These are phyloP conservation scores for Ogataea trehalophila DNA, from an alignment of 805 yeast genomes.

Conservation along the genomic window DNA sequence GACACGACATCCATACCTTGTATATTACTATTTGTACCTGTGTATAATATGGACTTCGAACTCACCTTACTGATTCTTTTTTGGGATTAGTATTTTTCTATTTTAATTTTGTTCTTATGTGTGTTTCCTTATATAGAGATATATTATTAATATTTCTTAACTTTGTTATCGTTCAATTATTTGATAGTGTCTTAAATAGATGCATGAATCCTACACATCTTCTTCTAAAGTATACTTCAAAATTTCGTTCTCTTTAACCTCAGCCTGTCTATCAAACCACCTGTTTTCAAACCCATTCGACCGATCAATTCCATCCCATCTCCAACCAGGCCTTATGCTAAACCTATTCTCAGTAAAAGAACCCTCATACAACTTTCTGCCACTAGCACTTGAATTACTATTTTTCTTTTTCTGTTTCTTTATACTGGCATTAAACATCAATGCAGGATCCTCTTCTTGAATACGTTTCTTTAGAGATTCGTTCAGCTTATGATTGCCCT, in stretches of 20 bases:
- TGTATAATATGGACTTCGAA: no score
- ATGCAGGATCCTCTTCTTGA: conserved; percentile 63
- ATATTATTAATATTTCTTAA: background rate
- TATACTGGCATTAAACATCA: conserved; percentile 35
- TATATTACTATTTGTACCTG: no score
- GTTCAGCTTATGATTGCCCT: conserved; percentile 37
- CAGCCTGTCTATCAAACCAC: conserved; percentile 44
- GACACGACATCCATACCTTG: no score
- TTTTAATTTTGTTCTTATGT: no score
- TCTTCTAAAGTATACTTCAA: conserved; percentile 35
- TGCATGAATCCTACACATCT: conserved; percentile 24
- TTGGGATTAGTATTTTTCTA: no score
- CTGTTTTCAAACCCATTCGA: conserved; percentile 79
- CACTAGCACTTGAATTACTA: conserved; percentile 30
- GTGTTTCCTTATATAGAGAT: background rate
- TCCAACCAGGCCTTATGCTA: conserved; percentile 66
- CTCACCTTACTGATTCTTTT: no score
- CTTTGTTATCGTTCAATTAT: background rate
- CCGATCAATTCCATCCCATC: conserved; percentile 93
- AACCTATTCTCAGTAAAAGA: conserved; percentile 66
- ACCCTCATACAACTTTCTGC: conserved; percentile 54
- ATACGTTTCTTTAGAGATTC: conserved; percentile 28
- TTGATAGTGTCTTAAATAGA: background rate
- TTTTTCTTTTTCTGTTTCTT: conserved; percentile 16
- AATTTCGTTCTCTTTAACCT: conserved; percentile 29